Evolutionary conservation across 306 rosid species (phyloP).

Genomic region (Hippophae tibetana): DNA sequence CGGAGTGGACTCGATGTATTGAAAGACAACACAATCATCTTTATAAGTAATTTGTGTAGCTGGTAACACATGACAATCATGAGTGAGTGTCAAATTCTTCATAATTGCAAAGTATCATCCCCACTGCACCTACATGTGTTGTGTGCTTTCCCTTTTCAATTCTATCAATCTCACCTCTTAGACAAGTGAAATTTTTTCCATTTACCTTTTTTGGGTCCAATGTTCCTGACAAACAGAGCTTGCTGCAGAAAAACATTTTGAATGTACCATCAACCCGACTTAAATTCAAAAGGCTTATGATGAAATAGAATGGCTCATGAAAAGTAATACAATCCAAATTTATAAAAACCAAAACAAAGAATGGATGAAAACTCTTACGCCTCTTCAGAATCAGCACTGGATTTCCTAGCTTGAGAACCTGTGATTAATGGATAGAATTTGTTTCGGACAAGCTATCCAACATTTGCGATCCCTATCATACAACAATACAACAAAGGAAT

Average conservation of each 20-base stretch:
- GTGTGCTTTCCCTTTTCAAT: constrained; percentile 45
- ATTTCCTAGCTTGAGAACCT: constrained; percentile 30
- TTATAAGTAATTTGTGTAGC: constrained; percentile 38
- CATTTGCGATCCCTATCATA: constrained; percentile 48
- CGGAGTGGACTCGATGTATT: constrained; percentile 45
- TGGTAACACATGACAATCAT: constrained; percentile 53
- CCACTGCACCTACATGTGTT: constrained; percentile 52
- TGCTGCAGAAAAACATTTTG: constrained; percentile 13
- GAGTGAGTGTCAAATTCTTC: constrained; percentile 11
- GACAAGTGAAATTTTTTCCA: constrained; percentile 57
- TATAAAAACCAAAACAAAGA: not conserved
- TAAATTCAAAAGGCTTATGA: no score
- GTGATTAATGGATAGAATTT: constrained; percentile 46
- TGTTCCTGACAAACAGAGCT: constrained; percentile 27
- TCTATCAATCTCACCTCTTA: constrained; percentile 32
- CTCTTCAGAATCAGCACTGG: constrained; percentile 6
- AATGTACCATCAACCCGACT: no score
- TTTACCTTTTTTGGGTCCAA: constrained; percentile 44
- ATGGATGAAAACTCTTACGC: constrained; percentile 33
- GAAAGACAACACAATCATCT: constrained; percentile 32
- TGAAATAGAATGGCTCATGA: no score
- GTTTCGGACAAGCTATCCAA: constrained; percentile 23
- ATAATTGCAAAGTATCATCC: constrained; percentile 68
- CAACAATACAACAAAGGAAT: not conserved
- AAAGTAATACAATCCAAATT: not conserved